Percentiles rank a stretch among this genome's conserved stretches.
Evolutionary conservation across 371 early-diverging fungal species (phyloP).

Genomic region (Lichtheimia ramosa): DNA sequence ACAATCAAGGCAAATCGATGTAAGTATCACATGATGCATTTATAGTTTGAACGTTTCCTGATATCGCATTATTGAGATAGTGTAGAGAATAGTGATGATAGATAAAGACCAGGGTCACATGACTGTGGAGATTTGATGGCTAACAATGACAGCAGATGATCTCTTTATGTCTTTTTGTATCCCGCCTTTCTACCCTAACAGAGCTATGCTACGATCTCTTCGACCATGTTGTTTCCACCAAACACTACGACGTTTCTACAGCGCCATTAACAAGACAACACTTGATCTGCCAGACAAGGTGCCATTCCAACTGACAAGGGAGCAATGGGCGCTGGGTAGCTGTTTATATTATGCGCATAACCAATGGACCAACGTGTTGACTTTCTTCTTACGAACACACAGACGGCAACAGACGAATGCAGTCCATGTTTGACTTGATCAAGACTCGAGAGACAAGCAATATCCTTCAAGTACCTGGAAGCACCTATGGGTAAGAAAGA

Average conservation of each 20-base stretch:
- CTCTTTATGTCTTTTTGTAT: too few species aligned
- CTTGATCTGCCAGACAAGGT: conserved; percentile 19
- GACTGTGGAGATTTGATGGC: too few species aligned
- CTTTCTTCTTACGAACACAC: conserved; percentile 6
- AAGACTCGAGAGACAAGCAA: conserved; percentile 30
- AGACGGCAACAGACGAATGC: background rate
- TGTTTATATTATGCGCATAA: background rate
- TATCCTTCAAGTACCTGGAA: conserved; percentile 60
- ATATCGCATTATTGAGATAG: too few species aligned
- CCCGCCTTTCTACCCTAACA: too few species aligned
- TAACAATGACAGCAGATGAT: too few species aligned
- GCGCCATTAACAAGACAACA: conserved; percentile 5
- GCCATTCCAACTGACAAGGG: conserved; percentile 15
- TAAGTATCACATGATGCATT: too few species aligned
- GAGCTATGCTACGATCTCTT: background rate
- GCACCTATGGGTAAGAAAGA: conserved; percentile 56
- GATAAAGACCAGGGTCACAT: too few species aligned
- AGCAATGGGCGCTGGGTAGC: conserved; percentile 19
- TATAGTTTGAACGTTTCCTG: too few species aligned
- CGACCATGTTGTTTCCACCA: background rate
- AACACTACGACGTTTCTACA: background rate
- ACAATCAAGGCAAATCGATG: too few species aligned
- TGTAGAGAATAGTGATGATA: too few species aligned
- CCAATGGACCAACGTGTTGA: background rate
- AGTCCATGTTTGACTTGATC: conserved; percentile 17